A percentile compares a stretch with the other conserved stretches of the same genome.
These are phyloP conservation scores for Ettlia oleoabundans DNA, from an alignment of 139 green algal species.

Conservation along the genomic window DNA sequence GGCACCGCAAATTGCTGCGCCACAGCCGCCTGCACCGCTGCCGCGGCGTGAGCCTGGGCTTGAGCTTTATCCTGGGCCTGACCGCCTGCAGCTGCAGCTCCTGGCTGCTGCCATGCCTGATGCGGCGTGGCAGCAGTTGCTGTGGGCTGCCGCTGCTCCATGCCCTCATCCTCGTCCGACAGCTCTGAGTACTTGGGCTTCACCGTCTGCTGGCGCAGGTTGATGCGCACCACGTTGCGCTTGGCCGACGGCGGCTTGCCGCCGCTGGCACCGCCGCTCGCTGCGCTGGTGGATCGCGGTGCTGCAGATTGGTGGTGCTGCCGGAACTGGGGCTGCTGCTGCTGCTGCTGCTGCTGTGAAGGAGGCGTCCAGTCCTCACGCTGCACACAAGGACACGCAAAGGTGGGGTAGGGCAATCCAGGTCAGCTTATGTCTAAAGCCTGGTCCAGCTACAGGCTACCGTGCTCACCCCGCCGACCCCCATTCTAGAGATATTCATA, in stretches of 20 bases:
- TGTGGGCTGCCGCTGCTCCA: not conserved
- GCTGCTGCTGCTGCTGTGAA: not conserved
- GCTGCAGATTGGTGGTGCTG: not conserved
- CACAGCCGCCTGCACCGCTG: not conserved
- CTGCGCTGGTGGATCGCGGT: not conserved
- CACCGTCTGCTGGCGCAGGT: conserved; percentile 24
- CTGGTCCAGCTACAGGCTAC: too few species aligned
- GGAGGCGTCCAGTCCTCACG: too few species aligned
- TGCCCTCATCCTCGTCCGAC: conserved; percentile 3
- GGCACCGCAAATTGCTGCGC: conserved; percentile 1
- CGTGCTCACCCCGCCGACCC: too few species aligned
- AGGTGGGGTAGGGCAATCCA: too few species aligned
- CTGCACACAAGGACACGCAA: not conserved
- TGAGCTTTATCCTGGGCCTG: not conserved
- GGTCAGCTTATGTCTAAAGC: too few species aligned
- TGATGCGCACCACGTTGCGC: conserved; percentile 30
- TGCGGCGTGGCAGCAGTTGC: too few species aligned
- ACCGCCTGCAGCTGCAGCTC: not conserved
- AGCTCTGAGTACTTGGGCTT: conserved; percentile 22
- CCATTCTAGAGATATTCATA: too few species aligned
- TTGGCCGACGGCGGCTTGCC: not conserved
- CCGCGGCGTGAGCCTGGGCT: not conserved
- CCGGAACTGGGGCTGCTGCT: not conserved
- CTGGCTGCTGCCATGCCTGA: not conserved
- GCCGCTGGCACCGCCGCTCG: not conserved